Conservation (phyloP, 78 protist species). For the Emiliania huxleyi region DNA sequence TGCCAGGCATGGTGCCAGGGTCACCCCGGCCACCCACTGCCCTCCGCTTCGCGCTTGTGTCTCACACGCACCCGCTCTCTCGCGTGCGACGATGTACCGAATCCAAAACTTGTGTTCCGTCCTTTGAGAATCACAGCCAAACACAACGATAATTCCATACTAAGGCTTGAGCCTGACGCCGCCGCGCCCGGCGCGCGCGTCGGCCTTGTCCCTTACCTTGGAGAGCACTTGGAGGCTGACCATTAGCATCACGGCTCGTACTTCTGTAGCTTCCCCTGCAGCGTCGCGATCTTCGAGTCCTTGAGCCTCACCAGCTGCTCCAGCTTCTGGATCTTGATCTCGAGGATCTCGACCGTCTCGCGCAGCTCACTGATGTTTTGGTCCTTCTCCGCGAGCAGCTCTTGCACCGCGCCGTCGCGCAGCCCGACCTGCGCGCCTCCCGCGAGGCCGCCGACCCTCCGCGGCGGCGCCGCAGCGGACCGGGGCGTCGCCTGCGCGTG, state of each 20-base stretch:
- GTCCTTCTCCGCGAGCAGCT: constrained; percentile 35
- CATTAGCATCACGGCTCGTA: background rate
- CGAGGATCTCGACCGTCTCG: constrained; percentile 48
- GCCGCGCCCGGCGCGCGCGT: too few species aligned
- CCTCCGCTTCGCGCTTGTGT: too few species aligned
- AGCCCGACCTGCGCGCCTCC: background rate
- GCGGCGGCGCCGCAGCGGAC: background rate
- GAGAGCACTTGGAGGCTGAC: too few species aligned
- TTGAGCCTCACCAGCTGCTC: constrained; percentile 44
- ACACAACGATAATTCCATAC: too few species aligned
- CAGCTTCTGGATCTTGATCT: constrained; percentile 45
- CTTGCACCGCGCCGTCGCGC: background rate
- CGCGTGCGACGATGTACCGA: too few species aligned
- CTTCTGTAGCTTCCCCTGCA: background rate
- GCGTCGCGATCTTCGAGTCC: constrained; percentile 38
- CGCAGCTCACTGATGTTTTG: constrained; percentile 22
- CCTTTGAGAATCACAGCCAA: too few species aligned
- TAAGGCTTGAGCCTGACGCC: too few species aligned
- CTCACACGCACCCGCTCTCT: too few species aligned
- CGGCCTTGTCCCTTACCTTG: too few species aligned
- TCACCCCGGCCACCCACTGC: too few species aligned
- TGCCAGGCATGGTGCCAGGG: too few species aligned
- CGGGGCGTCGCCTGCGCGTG: background rate
- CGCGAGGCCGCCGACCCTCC: background rate
- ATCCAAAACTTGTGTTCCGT: too few species aligned